phyloP scores from a whole-genome alignment of 441 rosid genomes.

The Raphanus hybrid region DNA sequence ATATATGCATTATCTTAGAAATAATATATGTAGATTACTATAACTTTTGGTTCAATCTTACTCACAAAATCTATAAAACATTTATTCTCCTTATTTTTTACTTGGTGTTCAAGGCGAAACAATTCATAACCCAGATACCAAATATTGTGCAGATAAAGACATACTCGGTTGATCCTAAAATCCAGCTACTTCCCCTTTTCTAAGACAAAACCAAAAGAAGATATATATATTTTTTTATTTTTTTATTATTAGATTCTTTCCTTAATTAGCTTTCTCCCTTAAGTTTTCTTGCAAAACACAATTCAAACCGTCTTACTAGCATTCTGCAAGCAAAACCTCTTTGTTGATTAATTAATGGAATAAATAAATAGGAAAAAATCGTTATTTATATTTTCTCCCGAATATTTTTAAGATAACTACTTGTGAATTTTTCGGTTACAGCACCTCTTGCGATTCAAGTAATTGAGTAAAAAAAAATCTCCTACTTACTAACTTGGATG shows the following conservation, averaged over 20 bases:
- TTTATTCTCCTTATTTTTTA: not conserved
- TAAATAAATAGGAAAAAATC: not conserved
- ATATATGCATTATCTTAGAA: too few species aligned
- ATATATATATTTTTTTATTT: not conserved
- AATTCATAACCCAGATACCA: slow-evolving; percentile 13
- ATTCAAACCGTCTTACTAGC: not conserved
- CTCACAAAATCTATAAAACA: slow-evolving; percentile 1
- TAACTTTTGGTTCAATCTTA: not conserved
- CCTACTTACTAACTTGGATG: not conserved
- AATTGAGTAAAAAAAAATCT: slow-evolving; percentile 8
- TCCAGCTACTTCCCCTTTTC: slow-evolving; percentile 25
- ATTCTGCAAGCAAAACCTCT: slow-evolving; percentile 6
- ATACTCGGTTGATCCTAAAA: slow-evolving; percentile 27
- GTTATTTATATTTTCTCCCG: not conserved
- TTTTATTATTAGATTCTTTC: not conserved
- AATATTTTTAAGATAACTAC: slow-evolving; percentile 14
- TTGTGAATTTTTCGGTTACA: not conserved
- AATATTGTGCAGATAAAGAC: not conserved
- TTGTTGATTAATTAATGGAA: not conserved
- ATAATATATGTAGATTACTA: not conserved
- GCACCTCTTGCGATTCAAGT: slow-evolving; percentile 29
- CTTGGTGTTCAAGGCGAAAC: not conserved
- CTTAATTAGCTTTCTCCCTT: slow-evolving; percentile 1
- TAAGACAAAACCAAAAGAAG: slow-evolving; percentile 28
- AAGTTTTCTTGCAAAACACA: slow-evolving; percentile 15